Conservation (phyloP, 163 green algal species). For the Picocystis sp. region DNA sequence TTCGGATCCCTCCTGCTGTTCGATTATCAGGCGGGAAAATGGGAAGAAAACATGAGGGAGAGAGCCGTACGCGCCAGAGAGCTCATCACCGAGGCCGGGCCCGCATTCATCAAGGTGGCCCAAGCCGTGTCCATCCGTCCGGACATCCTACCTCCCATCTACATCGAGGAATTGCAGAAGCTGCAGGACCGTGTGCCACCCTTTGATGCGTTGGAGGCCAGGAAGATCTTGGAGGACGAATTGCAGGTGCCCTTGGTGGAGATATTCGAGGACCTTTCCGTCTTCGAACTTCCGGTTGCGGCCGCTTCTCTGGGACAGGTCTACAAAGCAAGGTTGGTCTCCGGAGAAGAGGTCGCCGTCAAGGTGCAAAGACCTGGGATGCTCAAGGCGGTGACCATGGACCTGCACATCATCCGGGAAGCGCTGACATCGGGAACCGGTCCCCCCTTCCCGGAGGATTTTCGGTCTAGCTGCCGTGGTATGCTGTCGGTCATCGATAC, state of each 20-base stretch:
- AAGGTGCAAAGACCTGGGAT: slow-evolving; percentile 71
- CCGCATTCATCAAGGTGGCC: slow-evolving; percentile 72
- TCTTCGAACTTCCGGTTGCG: slow-evolving; percentile 12
- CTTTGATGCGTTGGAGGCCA: slow-evolving; percentile 39
- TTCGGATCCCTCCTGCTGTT: not conserved
- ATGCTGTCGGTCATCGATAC: no score
- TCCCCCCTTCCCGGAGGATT: no score
- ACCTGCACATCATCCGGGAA: slow-evolving; percentile 53
- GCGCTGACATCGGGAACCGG: no score
- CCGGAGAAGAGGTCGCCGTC: slow-evolving; percentile 59
- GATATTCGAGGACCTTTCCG: not conserved
- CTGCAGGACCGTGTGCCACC: slow-evolving; percentile 74
- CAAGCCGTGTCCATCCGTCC: slow-evolving; percentile 67
- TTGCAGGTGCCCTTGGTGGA: slow-evolving; percentile 17
- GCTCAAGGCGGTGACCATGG: slow-evolving; percentile 36
- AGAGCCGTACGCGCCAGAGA: slow-evolving; percentile 10
- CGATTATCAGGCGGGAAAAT: not conserved
- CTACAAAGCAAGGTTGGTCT: slow-evolving; percentile 42
- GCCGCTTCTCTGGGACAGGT: slow-evolving; percentile 30
- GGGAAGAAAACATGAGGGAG: not conserved
- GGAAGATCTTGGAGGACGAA: slow-evolving; percentile 37
- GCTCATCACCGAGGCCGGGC: slow-evolving; percentile 57
- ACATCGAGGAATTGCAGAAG: slow-evolving; percentile 37
- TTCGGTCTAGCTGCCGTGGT: no score
- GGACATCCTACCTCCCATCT: slow-evolving; percentile 57